Percentiles rank a stretch among this genome's conserved stretches.
Conservation (phyloP, 768 basidiomycete species). For the Pulveroboletus sp. region DNA sequence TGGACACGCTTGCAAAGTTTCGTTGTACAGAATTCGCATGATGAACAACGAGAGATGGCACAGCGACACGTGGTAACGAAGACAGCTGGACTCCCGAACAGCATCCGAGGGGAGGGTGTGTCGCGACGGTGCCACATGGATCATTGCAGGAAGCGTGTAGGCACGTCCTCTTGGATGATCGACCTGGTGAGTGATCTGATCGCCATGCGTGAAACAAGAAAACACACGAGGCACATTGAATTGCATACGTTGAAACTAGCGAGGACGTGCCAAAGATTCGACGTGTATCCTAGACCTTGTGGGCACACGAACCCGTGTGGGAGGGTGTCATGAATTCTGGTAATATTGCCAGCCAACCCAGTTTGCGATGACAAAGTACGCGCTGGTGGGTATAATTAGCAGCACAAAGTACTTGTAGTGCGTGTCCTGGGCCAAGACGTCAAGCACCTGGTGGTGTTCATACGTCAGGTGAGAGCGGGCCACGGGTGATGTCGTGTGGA, state of each 20-base stretch:
- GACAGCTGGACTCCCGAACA: neutral
- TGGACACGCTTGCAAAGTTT: conserved; percentile 15
- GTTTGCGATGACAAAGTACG: conserved; percentile 93
- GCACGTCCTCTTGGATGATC: conserved; percentile 15
- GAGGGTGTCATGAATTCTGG: conserved; percentile 63
- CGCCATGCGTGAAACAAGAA: conserved; percentile 10
- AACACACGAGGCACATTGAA: conserved; percentile 24
- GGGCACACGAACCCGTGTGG: conserved; percentile 3
- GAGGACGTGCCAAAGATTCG: conserved; percentile 1
- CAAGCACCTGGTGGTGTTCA: conserved; percentile 47
- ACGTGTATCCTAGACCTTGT: conserved; percentile 5
- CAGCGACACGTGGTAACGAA: conserved; percentile 14
- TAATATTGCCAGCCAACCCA: conserved; percentile 99
- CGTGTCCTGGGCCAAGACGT: conserved; percentile 60
- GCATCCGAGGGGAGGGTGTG: neutral
- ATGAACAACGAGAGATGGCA: neutral
- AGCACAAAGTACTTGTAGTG: conserved; percentile 90
- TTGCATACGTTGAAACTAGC: conserved; percentile 7
- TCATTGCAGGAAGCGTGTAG: conserved; percentile 19
- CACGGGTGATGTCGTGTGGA: conserved; percentile 6
- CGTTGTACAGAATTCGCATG: neutral
- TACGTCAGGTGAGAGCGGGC: conserved; percentile 18
- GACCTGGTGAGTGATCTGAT: conserved; percentile 18
- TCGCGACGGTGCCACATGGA: conserved; percentile 14
- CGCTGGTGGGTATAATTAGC: conserved; percentile 72